phyloP scores from a whole-genome alignment of 371 early-diverging fungal genomes.

The Zopfochytrium polystomum region DNA sequence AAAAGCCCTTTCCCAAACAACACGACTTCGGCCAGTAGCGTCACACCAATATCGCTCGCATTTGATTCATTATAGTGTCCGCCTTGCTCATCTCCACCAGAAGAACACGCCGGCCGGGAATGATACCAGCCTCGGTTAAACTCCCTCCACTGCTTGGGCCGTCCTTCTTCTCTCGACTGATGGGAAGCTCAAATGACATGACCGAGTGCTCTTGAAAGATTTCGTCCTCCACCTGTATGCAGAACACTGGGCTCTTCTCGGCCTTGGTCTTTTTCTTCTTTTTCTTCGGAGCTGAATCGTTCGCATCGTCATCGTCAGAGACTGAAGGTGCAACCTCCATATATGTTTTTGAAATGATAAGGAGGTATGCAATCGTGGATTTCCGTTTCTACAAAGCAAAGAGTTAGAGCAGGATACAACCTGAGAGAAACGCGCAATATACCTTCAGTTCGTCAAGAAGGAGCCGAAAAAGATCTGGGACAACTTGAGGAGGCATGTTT shows the following conservation, averaged over 20 bases:
- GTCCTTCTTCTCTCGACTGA: too few relatives aligned
- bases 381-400: slow-evolving; percentile 42
- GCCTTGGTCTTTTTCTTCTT: slow-evolving; percentile 54
- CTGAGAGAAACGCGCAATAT: background rate
- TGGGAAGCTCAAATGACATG: too few relatives aligned
- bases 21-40: too few relatives aligned
- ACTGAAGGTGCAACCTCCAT: slow-evolving; percentile 67
- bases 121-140: too few relatives aligned
- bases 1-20: too few relatives aligned
- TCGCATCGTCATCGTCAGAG: slow-evolving; percentile 32
- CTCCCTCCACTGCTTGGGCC: too few relatives aligned
- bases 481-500: slow-evolving; percentile 93
- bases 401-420: slow-evolving; percentile 1
- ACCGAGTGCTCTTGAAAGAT: slow-evolving; percentile 73
- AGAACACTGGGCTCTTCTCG: slow-evolving; percentile 53
- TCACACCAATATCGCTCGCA: too few relatives aligned
- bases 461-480: slow-evolving; percentile 86
- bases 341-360: slow-evolving; percentile 82
- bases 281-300: slow-evolving; percentile 11
- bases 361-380: slow-evolving; percentile 76
- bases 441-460: slow-evolving; percentile 73
- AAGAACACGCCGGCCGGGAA: too few relatives aligned
- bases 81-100: too few relatives aligned
- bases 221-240: slow-evolving; percentile 90
- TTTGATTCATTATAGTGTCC: too few relatives aligned